These are phyloP conservation scores for Pilatotrama ljubarskyi DNA, from an alignment of 768 basidiomycete species.

Conservation along the genomic window DNA sequence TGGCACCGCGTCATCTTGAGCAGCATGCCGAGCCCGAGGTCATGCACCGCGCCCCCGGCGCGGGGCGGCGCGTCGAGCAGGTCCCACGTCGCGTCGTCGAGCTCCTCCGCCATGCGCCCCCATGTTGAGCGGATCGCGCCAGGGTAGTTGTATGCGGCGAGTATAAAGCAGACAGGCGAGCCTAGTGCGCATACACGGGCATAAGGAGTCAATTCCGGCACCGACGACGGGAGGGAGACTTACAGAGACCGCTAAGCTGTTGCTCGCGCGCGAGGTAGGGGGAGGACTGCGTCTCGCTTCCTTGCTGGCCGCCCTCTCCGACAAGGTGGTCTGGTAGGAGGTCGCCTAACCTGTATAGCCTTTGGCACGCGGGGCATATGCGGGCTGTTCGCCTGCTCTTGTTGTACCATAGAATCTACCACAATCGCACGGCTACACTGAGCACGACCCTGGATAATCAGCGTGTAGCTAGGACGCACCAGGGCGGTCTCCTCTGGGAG, in stretches of 20 bases:
- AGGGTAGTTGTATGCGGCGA: constrained; percentile 67
- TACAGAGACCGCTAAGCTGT: constrained; percentile 75
- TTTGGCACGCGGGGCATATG: constrained; percentile 76
- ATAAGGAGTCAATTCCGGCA: no score
- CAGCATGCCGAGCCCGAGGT: constrained; percentile 56
- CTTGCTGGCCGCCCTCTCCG: constrained; percentile 16
- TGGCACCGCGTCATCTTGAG: constrained; percentile 75
- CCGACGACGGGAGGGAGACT: constrained; percentile 27
- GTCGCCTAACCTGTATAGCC: constrained; percentile 72
- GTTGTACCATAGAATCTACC: constrained; percentile 82
- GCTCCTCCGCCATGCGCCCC: constrained; percentile 68
- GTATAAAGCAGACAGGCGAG: constrained; percentile 74
- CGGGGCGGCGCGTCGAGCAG: constrained; percentile 45
- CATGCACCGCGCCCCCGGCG: constrained; percentile 36
- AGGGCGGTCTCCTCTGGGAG: constrained; percentile 72
- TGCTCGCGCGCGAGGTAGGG: constrained; percentile 59
- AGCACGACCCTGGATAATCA: neutral
- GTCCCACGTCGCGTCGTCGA: constrained; percentile 66
- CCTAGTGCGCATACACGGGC: constrained; percentile 41
- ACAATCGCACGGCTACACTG: neutral
- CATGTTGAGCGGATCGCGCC: constrained; percentile 63
- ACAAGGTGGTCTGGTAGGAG: constrained; percentile 45
- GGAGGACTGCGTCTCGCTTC: constrained; percentile 26
- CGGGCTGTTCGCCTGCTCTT: constrained; percentile 71
- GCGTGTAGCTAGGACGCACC: constrained; percentile 41